Evolutionary conservation across 208 protist species (phyloP).

Genomic region (Acanthamoeba castellanii): DNA sequence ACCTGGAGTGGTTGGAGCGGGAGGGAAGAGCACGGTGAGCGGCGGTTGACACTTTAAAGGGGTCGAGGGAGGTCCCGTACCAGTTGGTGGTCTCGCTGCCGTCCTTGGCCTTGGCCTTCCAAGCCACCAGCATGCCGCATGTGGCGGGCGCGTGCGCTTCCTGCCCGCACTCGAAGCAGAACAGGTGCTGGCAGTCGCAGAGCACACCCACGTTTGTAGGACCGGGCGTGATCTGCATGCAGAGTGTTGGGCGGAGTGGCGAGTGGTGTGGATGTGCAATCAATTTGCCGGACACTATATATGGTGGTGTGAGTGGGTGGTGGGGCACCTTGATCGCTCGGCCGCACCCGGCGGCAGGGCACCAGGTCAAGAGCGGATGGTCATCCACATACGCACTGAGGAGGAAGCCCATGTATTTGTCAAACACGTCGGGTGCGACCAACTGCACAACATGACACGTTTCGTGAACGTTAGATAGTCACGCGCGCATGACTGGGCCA

Average conservation of each 20-base stretch:
- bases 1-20: neutral
- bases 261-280: neutral
- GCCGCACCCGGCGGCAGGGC: slow-evolving; percentile 15
- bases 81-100: slow-evolving; percentile 57
- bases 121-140: slow-evolving; percentile 38
- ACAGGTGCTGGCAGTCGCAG: slow-evolving; percentile 42
- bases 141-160: slow-evolving; percentile 51
- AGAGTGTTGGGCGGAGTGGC: neutral
- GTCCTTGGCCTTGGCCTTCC: slow-evolving; percentile 57
- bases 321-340: slow-evolving; percentile 19
- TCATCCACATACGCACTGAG: slow-evolving; percentile 52
- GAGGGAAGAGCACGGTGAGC: neutral
- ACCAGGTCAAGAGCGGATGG: slow-evolving; percentile 48
- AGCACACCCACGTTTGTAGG: slow-evolving; percentile 14
- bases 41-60: neutral
- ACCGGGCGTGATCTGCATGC: slow-evolving; percentile 43
- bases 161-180: slow-evolving; percentile 62
- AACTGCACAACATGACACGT: neutral
- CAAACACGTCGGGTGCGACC: slow-evolving; percentile 42
- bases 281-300: neutral
- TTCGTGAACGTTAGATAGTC: neutral
- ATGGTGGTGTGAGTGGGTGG: neutral
- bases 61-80: neutral
- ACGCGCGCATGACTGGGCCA: neutral
- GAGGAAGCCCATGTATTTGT: slow-evolving; percentile 44